Percentiles rank a stretch among this genome's conserved stretches.
Evolutionary conservation across 345 rosid species (phyloP).

Genomic region (Gossypium rotundifolium): DNA sequence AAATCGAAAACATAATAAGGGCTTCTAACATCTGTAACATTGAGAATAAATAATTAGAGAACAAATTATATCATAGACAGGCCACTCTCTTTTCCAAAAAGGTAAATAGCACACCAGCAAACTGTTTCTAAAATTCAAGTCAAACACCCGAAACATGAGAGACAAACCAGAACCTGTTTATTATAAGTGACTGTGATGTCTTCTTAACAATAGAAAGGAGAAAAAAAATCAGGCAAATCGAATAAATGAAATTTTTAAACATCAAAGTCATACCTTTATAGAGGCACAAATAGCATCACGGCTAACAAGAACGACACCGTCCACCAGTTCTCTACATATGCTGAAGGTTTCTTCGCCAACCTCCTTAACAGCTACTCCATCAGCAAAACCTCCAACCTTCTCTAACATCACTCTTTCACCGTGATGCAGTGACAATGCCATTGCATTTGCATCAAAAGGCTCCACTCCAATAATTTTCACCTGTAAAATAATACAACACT

Average conservation of each 20-base stretch:
- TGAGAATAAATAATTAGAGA: neutral
- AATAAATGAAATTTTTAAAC: slow-evolving; percentile 3
- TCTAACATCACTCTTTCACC: slow-evolving; percentile 83
- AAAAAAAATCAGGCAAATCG: neutral
- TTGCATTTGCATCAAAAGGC: slow-evolving; percentile 90
- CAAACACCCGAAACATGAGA: neutral
- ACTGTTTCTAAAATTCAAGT: neutral
- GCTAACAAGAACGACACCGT: slow-evolving; percentile 90
- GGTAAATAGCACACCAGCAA: neutral
- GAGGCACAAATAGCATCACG: slow-evolving; percentile 99
- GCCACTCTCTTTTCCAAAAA: neutral
- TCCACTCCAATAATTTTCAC: slow-evolving; percentile 96
- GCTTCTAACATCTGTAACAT: neutral
- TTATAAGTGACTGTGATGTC: neutral
- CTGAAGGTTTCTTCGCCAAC: slow-evolving; percentile 93
- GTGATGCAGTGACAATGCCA: slow-evolving; percentile 93
- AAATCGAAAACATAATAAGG: neutral
- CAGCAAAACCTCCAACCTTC: slow-evolving; percentile 96
- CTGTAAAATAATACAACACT: slow-evolving; percentile 27
- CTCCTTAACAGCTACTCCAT: slow-evolving; percentile 97
- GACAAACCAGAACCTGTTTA: neutral
- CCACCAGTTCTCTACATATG: slow-evolving; percentile 68
- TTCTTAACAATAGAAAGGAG: neutral
- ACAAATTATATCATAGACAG: neutral
- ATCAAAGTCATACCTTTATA: slow-evolving; percentile 53